Evolutionary conservation across 1,284 basidiomycete species (phyloP), one percentile per base, ranked within the genome.

Genomic region (Albatrellus sp.): DNA sequence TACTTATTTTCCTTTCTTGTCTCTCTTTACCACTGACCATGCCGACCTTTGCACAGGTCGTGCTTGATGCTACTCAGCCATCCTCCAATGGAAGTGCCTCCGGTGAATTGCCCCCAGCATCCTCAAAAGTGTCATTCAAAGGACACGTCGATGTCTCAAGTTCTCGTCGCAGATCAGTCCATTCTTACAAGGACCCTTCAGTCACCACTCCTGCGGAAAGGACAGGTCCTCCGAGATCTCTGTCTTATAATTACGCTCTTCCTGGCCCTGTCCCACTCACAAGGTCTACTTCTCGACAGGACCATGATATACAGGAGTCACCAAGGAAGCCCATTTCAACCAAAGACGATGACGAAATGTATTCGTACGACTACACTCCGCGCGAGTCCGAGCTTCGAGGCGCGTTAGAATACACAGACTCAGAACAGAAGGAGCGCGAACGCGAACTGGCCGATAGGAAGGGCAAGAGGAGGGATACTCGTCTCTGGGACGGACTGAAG

Each of bases 211-310:
- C 83, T 10, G 74, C 79, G 4, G 64, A 66, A 40, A 69, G 82
- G 40, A 84, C 80, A 5, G 83, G 83, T 14, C 80, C 82, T 36
- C 83, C 83, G 8, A 70, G 83, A 33, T 82, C 83, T 0, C 64
- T 86, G 31, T 81, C 80, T 2, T 80, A 75, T 56, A 70, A 68
- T 17, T 75, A 77, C 52, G 69, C 73, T n/a, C 58, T 73, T 14
- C 62, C 73, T 1, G 58, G 58, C 44, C 71, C 72, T 8, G 71
- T 68, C 24, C 57, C 59, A 10, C 49, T 55, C 13, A 63, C 61
- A 37, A 50, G 50, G 6, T 59, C 60, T 33, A 55, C 60, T 48
- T 49, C 58, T 9, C 32, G 38, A 31, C 38, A 43, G 11, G 14
- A 40, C 20, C 33, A 40, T 14, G 48, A 24, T 4, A 44, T 17